Base-by-base conservation (phyloP, 441 rosid genomes). In the Manihot esculenta region DNA sequence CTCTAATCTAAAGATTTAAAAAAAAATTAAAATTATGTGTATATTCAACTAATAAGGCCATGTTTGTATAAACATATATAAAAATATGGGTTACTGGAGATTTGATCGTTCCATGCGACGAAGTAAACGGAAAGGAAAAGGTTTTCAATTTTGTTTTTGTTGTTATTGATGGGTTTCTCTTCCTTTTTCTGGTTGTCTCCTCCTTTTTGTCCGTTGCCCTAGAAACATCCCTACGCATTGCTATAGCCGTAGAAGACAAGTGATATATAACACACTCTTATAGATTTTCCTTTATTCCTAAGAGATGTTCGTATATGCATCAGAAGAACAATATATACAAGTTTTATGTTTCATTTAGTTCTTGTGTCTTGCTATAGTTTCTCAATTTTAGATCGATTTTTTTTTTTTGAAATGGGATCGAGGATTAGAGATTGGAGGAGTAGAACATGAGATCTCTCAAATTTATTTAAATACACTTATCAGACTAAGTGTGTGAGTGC, bases 231-330 rank as follows among this genome's bases (percentile, higher is more conserved):
- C 53, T 13, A 71, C 57, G 68, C 58, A 59, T 59, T 48, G 69
- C 61, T 58, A 5, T 21, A 27, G 42, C 45, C 49, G 21, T 66
- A 62, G 30, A 71, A 41, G 64, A 54, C 72, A 71, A 63, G 65
- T 24, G 69, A 49, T 26, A 51, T 21, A 38, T 18, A 49, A 56
- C 23, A 10, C 27, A 70, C 61, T 1, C 54, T 24, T 42, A 10
- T 44, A 20, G 41, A 21, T n/a, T 44, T 41, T 33, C 23, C 23
- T 2, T 24, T 66, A 1, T 48, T 17, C 15, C 41, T 10, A 54
- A 3, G 18, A 27, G 53, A 62, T 7, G 51, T 13, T n/a, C 5
- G 4, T 47, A 14, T 11, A 47, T 13, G 49, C 50, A 47, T 17
- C 13, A 47, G 14, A 14, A 14, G 15, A 47, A 47, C 14, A 47